Base-by-base conservation (phyloP, 495 filamentous ascomycete species). In the Aeminium ludgeri region DNA sequence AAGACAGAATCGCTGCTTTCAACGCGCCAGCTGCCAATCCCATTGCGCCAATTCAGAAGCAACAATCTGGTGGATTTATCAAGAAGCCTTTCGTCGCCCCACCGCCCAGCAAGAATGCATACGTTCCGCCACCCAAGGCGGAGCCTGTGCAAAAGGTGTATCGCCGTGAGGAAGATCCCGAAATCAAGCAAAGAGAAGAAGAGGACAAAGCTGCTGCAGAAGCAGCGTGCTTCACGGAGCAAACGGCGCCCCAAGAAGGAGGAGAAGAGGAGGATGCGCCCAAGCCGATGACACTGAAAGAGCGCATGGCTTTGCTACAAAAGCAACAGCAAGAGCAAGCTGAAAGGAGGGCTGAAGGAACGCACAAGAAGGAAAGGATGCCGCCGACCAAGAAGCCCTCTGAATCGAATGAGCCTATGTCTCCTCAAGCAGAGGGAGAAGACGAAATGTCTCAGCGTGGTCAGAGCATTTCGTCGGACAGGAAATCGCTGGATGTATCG, bases 41-140 rank as follows among this genome's bases (percentile, higher is more conserved):
- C 10, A 61, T 89, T 41, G 73, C 84, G 3, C 89, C 91, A 2
- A 84, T 85, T 59, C 92, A 94, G 51, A 53, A 76, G 28, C 62
- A 68, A 39, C 55, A 66, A 33, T 65, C 72, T 19, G 67, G 70
- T 36, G 69, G 70, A 43, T 96, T 96, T 50, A 74, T 96, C 57
- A 95, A 91, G 67, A 96, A 96, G 59, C 85, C 89, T n/a, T 97
- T 95, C 52, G 89, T 97, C 43, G 80, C 89, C 1, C 85, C 91
- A 23, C 89, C 89, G 38, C 89, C 89, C 6, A 92, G 84, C 58
- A 81, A 86, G 48, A 78, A 95, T 67, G 78, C 91, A 1, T 97
- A 84, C 52, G 72, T 96, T 1, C 80, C 89, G 28, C 75, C 77
- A 4, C 65, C 68, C 12, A 46, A 55, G 16, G 73, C 76, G 27